Base-by-base conservation (phyloP, 805 yeast genomes). In the Pichia phayaonensis region DNA sequence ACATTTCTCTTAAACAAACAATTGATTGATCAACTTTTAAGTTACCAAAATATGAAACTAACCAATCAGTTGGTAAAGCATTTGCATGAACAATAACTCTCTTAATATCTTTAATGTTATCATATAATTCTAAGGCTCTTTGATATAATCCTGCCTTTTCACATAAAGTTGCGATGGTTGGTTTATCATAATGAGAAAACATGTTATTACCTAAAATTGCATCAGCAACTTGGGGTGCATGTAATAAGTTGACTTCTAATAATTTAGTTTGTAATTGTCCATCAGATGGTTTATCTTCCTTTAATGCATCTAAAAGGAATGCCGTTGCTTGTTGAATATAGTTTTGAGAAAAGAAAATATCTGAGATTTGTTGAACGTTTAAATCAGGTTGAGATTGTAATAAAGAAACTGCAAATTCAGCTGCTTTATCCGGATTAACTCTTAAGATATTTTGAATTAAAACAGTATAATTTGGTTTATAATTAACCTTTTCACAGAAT, bases 181-280 rank as follows among this genome's bases (percentile, higher is more conserved):
- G 90, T 61, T 88, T 86, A 69, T 94, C 99, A 68, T 88, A 94
- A 66, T 90, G 97, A 58, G 90, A 81, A 73, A 95, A 94, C 88
- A 94, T 92, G 54, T 84, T 83, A 69, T 92, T 94, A 54, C 97
- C 97, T 61, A 94, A 76, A 58, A 94, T 94, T 21, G 99, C 99
- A 70, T 94, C 99, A 42, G 99, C 99, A 51, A 94, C 99, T 76
- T 94, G 99, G 47, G 99, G 99, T 18, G 99, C 99, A 67, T 90
- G 95, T 65, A 88, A 69, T 66, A 94, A 75, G 69, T 94, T 94
- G 59, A 88, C 89, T 71, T 94, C 99, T 59, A 94, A 79, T 47
- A 94, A 80, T 63, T 95, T 82, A 10, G 99, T 94, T 75, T 94
- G 99, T 64, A 94, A 75, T 63, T 90, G 96, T 18, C 97, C 97